Evolutionary conservation across 176 grass and related monocot genomes (phyloP), one percentile per base, ranked within the genome.

Genomic region (Rhynchospora tenuis): DNA sequence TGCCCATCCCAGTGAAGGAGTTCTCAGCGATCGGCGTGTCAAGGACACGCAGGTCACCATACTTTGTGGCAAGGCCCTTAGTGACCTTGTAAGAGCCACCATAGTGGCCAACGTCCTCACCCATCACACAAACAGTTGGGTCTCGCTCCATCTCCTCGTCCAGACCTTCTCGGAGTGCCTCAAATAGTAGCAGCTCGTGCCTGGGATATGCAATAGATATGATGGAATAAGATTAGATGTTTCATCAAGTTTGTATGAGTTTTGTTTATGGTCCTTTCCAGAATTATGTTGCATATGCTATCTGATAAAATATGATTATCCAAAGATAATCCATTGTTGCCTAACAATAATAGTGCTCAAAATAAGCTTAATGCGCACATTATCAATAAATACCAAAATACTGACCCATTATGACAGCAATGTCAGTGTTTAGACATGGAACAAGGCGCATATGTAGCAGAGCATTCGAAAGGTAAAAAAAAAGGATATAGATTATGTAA

Each of bases 31-130:
- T 93, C 0, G 95, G 90, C 14, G 95, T 94, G 55, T 98, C 92
- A 63, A 98, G 95, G 52, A 98, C 95, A 46, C 92, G 88, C 38
- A 98, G 87, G 85, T 98, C 95, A 58, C 92, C 95, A 59, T 88
- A 98, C 78, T 89, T 94, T 10, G 81, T 76, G 46, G 90, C 83
- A 84, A 98, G 88, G n/a, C 89, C 95, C 87, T 88, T 94, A 57
- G 92, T 94, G 60, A 94, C 95, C 87, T 93, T 94, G 84, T 93
- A 94, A 29, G 90, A 98, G 64, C 95, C 95, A 56, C 95, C 95
- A 69, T 93, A 98, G 66, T 93, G 92, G 11, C 90, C 90, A 11
- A 94, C 90, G 74, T 98, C 95, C 83, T 98, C 92, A 80, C 92
- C 95, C 72, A 94, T 93, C 4, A 93, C 89, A 1, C 95, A 94